Conservation (phyloP, 441 rosid species). For the Croton setiger region DNA sequence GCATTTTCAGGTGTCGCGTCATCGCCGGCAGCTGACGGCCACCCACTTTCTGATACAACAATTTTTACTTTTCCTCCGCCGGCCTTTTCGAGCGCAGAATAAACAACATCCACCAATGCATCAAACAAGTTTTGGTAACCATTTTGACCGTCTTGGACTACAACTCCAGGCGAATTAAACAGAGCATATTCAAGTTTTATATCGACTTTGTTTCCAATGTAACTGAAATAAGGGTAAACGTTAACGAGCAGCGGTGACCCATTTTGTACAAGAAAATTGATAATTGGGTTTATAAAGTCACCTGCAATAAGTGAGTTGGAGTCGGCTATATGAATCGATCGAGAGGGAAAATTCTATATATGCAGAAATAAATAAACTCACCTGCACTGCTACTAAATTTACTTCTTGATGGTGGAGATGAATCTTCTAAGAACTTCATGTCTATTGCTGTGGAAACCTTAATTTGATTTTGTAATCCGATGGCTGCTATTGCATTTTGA, state of each 20-base stretch:
- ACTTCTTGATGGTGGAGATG: constrained; percentile 38
- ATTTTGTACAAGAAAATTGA: constrained; percentile 25
- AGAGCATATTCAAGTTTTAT: constrained; percentile 37
- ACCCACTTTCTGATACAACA: constrained; percentile 49
- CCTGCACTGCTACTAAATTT: constrained; percentile 11
- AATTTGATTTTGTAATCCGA: constrained; percentile 26
- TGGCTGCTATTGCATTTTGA: constrained; percentile 27
- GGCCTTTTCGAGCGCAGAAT: constrained; percentile 34
- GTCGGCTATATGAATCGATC: no score
- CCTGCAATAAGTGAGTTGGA: no score
- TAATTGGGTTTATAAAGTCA: constrained; percentile 28
- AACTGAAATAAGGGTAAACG: constrained; percentile 41
- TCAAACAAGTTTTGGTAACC: constrained; percentile 46
- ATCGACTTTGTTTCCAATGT: background rate
- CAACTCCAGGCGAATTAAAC: constrained; percentile 23
- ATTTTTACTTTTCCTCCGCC: constrained; percentile 28
- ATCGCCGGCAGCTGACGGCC: constrained; percentile 45
- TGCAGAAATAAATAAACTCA: no score
- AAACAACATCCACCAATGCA: constrained; percentile 39
- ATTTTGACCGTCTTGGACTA: constrained; percentile 27
- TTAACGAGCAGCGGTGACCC: constrained; percentile 47
- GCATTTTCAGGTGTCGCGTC: constrained; percentile 38
- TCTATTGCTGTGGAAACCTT: constrained; percentile 42
- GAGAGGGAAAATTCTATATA: no score
- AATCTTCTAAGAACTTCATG: constrained; percentile 1